Evolutionary conservation across 805 yeast species (phyloP).

Genomic region (Candida stauntonica): DNA sequence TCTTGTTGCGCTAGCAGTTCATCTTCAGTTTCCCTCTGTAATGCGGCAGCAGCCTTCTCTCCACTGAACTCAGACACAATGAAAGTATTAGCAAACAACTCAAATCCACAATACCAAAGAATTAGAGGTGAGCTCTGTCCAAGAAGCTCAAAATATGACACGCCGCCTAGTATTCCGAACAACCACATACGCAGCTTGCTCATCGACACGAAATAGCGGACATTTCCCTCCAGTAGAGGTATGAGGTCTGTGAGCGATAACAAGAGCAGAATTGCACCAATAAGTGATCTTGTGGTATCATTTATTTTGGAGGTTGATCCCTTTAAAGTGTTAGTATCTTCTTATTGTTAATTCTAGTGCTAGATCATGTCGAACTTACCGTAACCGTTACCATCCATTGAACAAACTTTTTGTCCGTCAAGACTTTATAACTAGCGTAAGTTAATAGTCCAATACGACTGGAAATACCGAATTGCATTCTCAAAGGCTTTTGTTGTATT

Average conservation of each 20-base stretch:
- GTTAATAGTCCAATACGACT: not conserved
- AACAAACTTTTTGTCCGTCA: not conserved
- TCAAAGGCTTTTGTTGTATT: not conserved
- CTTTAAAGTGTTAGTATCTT: slow-evolving; percentile 3
- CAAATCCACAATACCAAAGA: slow-evolving; percentile 1
- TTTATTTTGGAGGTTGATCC: slow-evolving; percentile 1
- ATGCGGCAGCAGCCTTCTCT: slow-evolving; percentile 1
- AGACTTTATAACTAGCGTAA: not conserved
- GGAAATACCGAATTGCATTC: not conserved
- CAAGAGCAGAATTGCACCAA: slow-evolving; percentile 1
- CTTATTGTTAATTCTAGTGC: too few relatives aligned
- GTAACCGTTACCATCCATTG: not conserved
- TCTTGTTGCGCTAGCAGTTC: not conserved
- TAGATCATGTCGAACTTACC: too few relatives aligned
- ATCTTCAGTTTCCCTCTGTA: not conserved
- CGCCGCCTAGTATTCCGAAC: slow-evolving; percentile 4
- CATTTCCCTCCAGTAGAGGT: slow-evolving; percentile 9
- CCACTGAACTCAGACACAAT: slow-evolving; percentile 4
- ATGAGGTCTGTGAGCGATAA: slow-evolving; percentile 6
- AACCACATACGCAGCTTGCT: slow-evolving; percentile 1
- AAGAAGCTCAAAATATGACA: slow-evolving; percentile 1
- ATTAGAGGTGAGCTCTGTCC: not conserved
- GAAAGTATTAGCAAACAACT: not conserved
- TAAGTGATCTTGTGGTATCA: slow-evolving; percentile 2
- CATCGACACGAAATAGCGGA: slow-evolving; percentile 6